phyloP scores from a whole-genome alignment of 805 yeast species.

The Suhomyces sp. region DNA sequence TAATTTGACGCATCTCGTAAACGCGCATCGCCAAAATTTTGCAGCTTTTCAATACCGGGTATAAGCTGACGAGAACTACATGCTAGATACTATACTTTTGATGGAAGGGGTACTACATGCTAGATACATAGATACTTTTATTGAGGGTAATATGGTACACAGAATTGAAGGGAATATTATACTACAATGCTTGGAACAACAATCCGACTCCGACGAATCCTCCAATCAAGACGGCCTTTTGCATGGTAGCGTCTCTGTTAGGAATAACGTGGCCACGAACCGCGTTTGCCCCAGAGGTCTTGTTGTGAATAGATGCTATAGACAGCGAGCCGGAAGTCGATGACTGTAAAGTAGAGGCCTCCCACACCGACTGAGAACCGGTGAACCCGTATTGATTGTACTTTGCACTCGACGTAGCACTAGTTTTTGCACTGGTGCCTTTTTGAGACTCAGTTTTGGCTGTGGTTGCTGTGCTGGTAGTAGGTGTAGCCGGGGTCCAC shows the following conservation, averaged over 20 bases:
- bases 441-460: constrained; percentile 8
- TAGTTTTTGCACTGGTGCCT: constrained; percentile 6
- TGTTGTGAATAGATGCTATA: constrained; percentile 14
- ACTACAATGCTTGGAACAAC: constrained; percentile 10
- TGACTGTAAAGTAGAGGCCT: constrained; percentile 5
- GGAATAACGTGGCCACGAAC: constrained; percentile 6
- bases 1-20: not conserved
- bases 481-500: constrained; percentile 4
- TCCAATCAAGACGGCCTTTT: constrained; percentile 15
- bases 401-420: constrained; percentile 15
- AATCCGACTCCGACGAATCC: constrained; percentile 15
- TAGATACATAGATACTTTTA: not conserved
- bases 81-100: not conserved
- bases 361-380: constrained; percentile 38
- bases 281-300: constrained; percentile 17
- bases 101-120: not conserved
- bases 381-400: constrained; percentile 44
- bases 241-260: constrained; percentile 14
- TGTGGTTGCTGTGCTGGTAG: constrained; percentile 7
- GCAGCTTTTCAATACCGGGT: not conserved
- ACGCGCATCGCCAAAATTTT: not conserved
- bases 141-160: not conserved
- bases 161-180: not conserved
- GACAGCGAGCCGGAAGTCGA: constrained; percentile 6
- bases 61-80: not conserved